A percentile compares a stretch with the other conserved stretches of the same genome.
Evolutionary conservation across 169 alveolate genomes (phyloP).

Genomic region (Eimeria necatrix): DNA sequence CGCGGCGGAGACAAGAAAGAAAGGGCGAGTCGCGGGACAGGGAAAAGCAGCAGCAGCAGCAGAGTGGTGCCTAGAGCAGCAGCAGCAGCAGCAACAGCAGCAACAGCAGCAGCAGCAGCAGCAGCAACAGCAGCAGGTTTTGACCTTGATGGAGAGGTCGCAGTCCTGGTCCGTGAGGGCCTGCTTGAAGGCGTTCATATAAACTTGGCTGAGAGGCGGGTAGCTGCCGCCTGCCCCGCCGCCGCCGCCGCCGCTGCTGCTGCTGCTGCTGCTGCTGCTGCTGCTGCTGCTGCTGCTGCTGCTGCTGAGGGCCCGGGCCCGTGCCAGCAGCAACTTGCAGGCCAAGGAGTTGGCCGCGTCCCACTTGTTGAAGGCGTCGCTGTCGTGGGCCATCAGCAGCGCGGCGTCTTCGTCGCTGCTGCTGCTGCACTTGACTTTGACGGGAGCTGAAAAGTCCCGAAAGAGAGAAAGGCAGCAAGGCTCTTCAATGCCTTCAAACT

Average conservation of each 20-base stretch:
- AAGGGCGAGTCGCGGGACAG: not conserved
- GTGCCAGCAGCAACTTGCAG: not conserved
- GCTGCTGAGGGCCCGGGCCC: not conserved
- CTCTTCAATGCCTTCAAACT: not conserved
- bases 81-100: not conserved
- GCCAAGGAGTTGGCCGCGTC: constrained; percentile 35
- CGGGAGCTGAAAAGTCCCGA: constrained; percentile 95
- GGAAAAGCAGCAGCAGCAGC: too few relatives aligned
- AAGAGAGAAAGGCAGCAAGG: constrained; percentile 43
- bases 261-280: too few relatives aligned
- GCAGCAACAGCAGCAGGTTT: not conserved
- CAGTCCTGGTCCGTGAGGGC: not conserved
- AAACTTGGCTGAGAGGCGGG: constrained; percentile 23
- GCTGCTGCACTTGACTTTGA: constrained; percentile 87
- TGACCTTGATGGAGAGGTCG: not conserved
- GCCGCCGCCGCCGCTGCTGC: not conserved
- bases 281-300: not conserved
- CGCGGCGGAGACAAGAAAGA: too few relatives aligned
- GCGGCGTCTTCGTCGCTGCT: constrained; percentile 91
- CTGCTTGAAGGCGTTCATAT: not conserved
- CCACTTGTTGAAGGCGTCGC: constrained; percentile 87
- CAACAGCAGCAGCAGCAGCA: constrained; percentile 8
- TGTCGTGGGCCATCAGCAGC: constrained; percentile 91
- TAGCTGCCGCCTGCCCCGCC: too few relatives aligned
- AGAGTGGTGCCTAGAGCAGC: not conserved